phyloP scores from a whole-genome alignment of 1,284 basidiomycete genomes.

The Volvariella surrecta region DNA sequence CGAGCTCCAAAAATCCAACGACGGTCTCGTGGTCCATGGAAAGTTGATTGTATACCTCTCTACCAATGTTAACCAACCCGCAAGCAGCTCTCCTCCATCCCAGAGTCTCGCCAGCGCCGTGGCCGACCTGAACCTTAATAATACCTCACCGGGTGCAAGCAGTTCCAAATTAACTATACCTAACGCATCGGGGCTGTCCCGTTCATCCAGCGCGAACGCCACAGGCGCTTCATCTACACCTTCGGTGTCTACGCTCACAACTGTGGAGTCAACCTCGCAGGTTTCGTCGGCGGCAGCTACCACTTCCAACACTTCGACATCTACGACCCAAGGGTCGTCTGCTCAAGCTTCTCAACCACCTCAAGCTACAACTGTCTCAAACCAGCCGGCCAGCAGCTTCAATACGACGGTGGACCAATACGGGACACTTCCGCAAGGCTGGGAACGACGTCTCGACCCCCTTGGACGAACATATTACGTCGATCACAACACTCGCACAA shows the following conservation, averaged over 20 bases:
- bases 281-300: slow-evolving; percentile 16
- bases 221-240: slow-evolving; percentile 28
- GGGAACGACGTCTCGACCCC: slow-evolving; percentile 91
- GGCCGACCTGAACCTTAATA: slow-evolving; percentile 48
- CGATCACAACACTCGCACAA: slow-evolving; percentile 89
- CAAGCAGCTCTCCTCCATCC: slow-evolving; percentile 67
- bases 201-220: slow-evolving; percentile 48
- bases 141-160: slow-evolving; percentile 40
- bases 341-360: slow-evolving; percentile 12
- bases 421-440: slow-evolving; percentile 76
- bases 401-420: slow-evolving; percentile 82
- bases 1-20: slow-evolving; percentile 86
- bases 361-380: slow-evolving; percentile 14
- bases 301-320: slow-evolving; percentile 19
- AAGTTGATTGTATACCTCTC: slow-evolving; percentile 87
- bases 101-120: slow-evolving; percentile 49
- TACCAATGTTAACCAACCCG: slow-evolving; percentile 73
- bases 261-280: slow-evolving; percentile 20
- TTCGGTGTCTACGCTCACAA: slow-evolving; percentile 27
- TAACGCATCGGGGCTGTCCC: slow-evolving; percentile 31
- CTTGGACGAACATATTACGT: slow-evolving; percentile 89
- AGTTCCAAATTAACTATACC: slow-evolving; percentile 35
- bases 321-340: slow-evolving; percentile 14
- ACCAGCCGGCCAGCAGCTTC: slow-evolving; percentile 54
- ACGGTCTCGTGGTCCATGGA: slow-evolving; percentile 83